Base-by-base conservation (phyloP, 2,329 filamentous ascomycete species). In the Gaeumannomyces sp. region DNA sequence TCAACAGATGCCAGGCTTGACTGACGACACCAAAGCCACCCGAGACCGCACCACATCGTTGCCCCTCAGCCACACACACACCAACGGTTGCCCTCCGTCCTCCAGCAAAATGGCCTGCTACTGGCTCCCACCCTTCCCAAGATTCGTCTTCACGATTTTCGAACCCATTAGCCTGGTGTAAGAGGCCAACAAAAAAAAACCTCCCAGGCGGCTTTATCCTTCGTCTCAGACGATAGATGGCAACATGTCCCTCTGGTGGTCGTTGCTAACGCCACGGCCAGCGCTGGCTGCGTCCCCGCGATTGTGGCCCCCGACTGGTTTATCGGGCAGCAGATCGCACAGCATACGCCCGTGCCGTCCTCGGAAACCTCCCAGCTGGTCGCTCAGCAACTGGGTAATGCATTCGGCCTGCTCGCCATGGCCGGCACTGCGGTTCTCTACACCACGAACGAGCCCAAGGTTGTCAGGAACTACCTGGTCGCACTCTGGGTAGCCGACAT, bases 321-420 rank as follows among this genome's bases (percentile, higher is more conserved):
- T 73, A 82, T 89, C 66, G 76, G 79, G 27, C 82, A 87, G 70
- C 89, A 91, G 72, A 79, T 86, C 56, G 81, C 83, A 7, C 70
- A 72, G 28, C 62, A 60, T 25, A 50, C 35, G 29, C 68, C 74
- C 31, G 70, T 73, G 60, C 38, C 61, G n/a, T 72, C 76, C 33
- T 79, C 80, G 60, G 76, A 77, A 61, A 79, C 81, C 69, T 79
- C 80, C 67, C 78, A 83, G 58, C 78, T 88, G n/a, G 76, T 91
- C 33, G 83, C 86, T 60, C 80, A 84, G 69, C 88, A 92, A 75
- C 80, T 92, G 22, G 89, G 87, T 59, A 92, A 92, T 70, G 73
- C 87, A 27, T 92, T 91, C 70, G 81, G 88, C 1, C 79, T 92
- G 16, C 78, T 91, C 61, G 86, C 83, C 67, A 77, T 91, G 65